Percentiles rank a stretch among this genome's conserved stretches.
These are phyloP conservation scores for Penicillium silybi DNA, from an alignment of 495 filamentous ascomycete genomes.

Conservation along the genomic window DNA sequence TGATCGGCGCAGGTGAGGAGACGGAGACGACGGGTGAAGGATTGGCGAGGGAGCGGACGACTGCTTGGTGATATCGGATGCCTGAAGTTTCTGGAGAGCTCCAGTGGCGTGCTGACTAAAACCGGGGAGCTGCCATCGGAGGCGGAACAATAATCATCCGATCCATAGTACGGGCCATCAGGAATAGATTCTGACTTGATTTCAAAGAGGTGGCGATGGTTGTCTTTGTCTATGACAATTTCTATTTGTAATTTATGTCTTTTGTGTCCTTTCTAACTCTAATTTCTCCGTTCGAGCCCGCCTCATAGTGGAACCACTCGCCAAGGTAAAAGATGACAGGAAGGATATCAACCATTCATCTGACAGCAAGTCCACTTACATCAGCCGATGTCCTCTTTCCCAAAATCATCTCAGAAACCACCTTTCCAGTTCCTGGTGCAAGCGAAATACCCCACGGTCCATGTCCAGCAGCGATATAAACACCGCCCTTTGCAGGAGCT, in stretches of 20 bases:
- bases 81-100: conserved; percentile 47
- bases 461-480: conserved; percentile 71
- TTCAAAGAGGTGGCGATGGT: neutral
- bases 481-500: conserved; percentile 48
- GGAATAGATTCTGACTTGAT: neutral
- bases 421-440: conserved; percentile 60
- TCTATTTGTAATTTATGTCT: neutral
- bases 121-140: conserved; percentile 6
- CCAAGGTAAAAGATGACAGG: neutral
- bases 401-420: conserved; percentile 60
- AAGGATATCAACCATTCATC: neutral
- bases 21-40: neutral
- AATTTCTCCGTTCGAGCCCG: neutral
- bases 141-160: conserved; percentile 16
- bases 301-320: too few species aligned
- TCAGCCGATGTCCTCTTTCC: conserved; percentile 47
- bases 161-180: neutral
- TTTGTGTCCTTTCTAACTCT: neutral
- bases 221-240: neutral
- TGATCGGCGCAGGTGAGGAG: neutral
- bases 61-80: conserved; percentile 23
- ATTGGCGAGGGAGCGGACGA: neutral
- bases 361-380: conserved; percentile 43
- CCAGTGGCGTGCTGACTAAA: conserved; percentile 32
- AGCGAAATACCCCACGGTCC: conserved; percentile 67